Percentiles rank a stretch among this genome's conserved stretches.
phyloP scores from a whole-genome alignment of 2,329 filamentous ascomycete species.

The Rhinocladiella mackenziei region DNA sequence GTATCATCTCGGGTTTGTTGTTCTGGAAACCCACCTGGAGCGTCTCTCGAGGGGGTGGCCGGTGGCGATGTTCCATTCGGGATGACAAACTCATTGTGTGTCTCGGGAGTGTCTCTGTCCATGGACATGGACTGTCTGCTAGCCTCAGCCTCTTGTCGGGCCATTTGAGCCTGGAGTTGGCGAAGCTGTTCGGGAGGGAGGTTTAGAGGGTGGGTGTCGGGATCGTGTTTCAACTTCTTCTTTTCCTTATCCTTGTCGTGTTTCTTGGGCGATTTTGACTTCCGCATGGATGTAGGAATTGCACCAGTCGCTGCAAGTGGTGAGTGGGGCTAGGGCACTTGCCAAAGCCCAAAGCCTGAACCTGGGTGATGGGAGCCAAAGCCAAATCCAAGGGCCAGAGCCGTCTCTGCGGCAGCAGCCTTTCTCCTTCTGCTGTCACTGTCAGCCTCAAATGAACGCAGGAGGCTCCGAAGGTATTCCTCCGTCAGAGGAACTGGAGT shows the following conservation, averaged over 20 bases:
- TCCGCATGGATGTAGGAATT: conserved; percentile 25
- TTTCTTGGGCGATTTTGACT: conserved; percentile 28
- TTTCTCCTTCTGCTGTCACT: too few relatives aligned
- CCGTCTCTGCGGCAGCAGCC: conserved; percentile 3
- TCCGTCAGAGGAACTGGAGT: conserved; percentile 21
- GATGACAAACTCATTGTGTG: conserved; percentile 16
- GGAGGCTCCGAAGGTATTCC: conserved; percentile 26
- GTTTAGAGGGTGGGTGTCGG: conserved; percentile 80
- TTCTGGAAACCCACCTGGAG: conserved; percentile 26
- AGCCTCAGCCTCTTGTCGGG: conserved; percentile 38
- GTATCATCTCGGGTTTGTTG: conserved; percentile 11
- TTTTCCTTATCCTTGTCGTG: conserved; percentile 27
- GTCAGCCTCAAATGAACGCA: conserved; percentile 14
- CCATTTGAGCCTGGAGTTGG: conserved; percentile 58
- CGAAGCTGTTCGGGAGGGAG: conserved; percentile 84
- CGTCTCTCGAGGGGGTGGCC: conserved; percentile 23
- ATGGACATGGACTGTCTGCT: conserved; percentile 58
- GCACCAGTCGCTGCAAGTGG: conserved; percentile 10
- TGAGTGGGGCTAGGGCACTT: conserved; percentile 13
- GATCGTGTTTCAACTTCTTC: conserved; percentile 32
- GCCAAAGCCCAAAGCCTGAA: too few relatives aligned
- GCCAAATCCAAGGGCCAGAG: too few relatives aligned
- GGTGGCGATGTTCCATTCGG: conserved; percentile 22
- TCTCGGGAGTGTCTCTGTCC: conserved; percentile 59
- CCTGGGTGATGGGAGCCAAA: too few relatives aligned